Evolutionary conservation across 1,284 basidiomycete species (phyloP).

Genomic region (Amylostereum areolatum): DNA sequence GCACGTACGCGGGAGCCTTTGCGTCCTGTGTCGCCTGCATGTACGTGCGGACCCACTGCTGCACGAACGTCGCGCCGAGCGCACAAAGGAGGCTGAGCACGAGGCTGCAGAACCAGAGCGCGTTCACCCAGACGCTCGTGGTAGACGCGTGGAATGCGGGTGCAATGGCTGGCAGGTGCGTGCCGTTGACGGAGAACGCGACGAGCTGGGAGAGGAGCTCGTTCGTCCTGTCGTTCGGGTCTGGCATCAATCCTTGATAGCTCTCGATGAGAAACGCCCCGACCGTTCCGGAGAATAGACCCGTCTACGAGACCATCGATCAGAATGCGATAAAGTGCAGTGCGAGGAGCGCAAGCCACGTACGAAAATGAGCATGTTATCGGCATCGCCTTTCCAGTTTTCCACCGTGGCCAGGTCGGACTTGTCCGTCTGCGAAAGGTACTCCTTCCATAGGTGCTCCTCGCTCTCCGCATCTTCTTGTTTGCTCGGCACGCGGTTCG

Average conservation of each 20-base stretch:
- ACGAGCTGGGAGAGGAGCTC: constrained; percentile 10
- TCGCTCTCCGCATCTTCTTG: too few species aligned
- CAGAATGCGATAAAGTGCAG: not conserved
- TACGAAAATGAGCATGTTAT: not conserved
- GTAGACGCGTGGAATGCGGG: not conserved
- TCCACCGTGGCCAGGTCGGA: not conserved
- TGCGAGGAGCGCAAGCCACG: not conserved
- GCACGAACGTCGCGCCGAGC: not conserved
- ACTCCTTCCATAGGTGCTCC: not conserved
- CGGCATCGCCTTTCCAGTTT: not conserved
- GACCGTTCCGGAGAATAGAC: constrained; percentile 17
- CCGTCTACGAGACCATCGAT: constrained; percentile 6
- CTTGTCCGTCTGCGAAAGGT: not conserved
- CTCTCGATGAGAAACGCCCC: constrained; percentile 14
- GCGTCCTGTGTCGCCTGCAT: not conserved
- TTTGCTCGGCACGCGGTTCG: too few species aligned
- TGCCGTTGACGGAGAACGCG: not conserved
- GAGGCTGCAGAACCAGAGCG: not conserved
- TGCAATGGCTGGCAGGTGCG: not conserved
- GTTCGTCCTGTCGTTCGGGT: constrained; percentile 5
- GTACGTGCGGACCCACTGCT: constrained; percentile 1
- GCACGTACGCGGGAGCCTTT: not conserved
- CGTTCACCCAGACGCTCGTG: not conserved
- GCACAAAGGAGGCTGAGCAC: not conserved
- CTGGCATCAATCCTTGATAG: constrained; percentile 10